These are phyloP conservation scores for Talaromyces amestolkiae DNA, from an alignment of 2,329 filamentous ascomycete species.

Conservation along the genomic window DNA sequence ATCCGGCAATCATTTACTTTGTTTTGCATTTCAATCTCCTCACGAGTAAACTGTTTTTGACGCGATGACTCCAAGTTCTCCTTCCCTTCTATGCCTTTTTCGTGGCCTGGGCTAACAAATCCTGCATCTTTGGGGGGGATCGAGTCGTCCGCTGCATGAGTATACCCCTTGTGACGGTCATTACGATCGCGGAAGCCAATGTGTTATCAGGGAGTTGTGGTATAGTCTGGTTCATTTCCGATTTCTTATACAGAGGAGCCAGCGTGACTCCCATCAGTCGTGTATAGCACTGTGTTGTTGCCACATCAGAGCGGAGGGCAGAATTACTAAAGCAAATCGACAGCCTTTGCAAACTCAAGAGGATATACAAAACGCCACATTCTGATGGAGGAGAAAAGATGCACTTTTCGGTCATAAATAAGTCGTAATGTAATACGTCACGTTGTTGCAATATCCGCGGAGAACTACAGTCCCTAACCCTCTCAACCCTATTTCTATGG, in stretches of 20 bases:
- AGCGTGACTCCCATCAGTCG: neutral
- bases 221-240: slow-evolving; percentile 12
- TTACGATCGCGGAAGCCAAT: neutral
- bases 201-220: neutral
- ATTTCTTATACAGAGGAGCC: slow-evolving; percentile 5
- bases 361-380: too few species aligned
- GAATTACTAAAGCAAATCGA: neutral
- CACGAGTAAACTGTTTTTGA: slow-evolving; percentile 52
- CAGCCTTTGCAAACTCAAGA: too few species aligned
- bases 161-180: neutral
- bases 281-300: neutral
- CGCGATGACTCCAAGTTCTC: slow-evolving; percentile 34
- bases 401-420: too few species aligned
- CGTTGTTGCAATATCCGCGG: neutral
- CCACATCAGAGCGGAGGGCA: neutral
- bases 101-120: neutral
- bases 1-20: slow-evolving; percentile 53
- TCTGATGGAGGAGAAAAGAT: too few species aligned
- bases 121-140: neutral
- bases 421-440: neutral
- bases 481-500: neutral
- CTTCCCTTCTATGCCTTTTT: neutral
- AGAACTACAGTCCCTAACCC: neutral
- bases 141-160: neutral
- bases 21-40: slow-evolving; percentile 55